Percentiles rank a stretch among this genome's conserved stretches.
Evolutionary conservation across 2,329 filamentous ascomycete genomes (phyloP).

Genomic region (Hypoxylon sp.): DNA sequence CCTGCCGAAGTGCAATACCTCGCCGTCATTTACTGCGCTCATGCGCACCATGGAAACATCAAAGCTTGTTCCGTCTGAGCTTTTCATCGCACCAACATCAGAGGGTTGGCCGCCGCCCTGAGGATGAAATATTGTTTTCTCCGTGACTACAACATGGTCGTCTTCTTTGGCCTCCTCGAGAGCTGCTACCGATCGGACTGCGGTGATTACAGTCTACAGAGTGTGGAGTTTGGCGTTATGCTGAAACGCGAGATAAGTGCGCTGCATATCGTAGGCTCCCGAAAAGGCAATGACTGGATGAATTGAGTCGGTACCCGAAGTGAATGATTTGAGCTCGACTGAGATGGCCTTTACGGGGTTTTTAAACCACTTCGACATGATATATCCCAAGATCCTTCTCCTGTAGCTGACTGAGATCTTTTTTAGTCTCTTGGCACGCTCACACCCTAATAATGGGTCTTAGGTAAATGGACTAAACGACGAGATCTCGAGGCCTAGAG

Average conservation of each 20-base stretch:
- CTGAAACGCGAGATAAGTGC: conserved; percentile 61
- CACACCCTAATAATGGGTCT: conserved; percentile 38
- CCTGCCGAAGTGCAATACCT: conserved; percentile 76
- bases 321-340: neutral
- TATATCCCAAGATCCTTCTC: conserved; percentile 12
- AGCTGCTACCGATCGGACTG: conserved; percentile 63
- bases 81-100: conserved; percentile 72
- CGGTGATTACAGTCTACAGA: conserved; percentile 54
- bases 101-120: conserved; percentile 83
- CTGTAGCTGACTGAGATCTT: conserved; percentile 23
- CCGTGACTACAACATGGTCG: conserved; percentile 72
- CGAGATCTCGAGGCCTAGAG: conserved; percentile 20
- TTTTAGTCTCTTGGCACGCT: conserved; percentile 34
- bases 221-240: conserved; percentile 54
- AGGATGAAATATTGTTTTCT: conserved; percentile 80
- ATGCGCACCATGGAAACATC: conserved; percentile 71
- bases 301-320: conserved; percentile 18
- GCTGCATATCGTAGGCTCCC: conserved; percentile 48
- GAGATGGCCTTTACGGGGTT: neutral
- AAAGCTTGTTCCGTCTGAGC: conserved; percentile 58
- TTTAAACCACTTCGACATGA: conserved; percentile 1
- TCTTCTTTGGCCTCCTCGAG: conserved; percentile 65
- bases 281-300: conserved; percentile 1
- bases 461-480: conserved; percentile 30
- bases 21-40: conserved; percentile 64